Evolutionary conservation across 2,329 filamentous ascomycete genomes (phyloP), one percentile per base, ranked within the genome.

Genomic region (Arthrinium phaeospermum): DNA sequence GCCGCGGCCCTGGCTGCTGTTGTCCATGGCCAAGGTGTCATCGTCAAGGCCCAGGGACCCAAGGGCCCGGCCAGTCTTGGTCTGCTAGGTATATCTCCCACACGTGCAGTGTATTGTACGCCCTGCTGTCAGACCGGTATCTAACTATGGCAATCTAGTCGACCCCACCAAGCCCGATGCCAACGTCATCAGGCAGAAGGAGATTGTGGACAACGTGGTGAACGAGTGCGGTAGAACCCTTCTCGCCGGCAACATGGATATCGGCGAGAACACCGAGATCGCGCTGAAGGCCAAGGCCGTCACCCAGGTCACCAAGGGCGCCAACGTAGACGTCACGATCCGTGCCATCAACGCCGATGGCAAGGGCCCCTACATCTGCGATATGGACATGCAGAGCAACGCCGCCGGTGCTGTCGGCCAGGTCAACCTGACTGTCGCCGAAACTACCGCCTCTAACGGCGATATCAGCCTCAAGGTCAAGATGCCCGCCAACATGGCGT

Each of bases 201-300:
- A 90, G 82, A 86, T 89, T 75, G 74, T 75, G 12, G 81, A 83
- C 71, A 88, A 89, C 75, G 79, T 87, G 13, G 88, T 89, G 67
- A 90, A 89, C 75, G 85, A 88, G 72, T 92, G 91, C 78, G 91
- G 91, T 64, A 86, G 90, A 73, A 93, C 90, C 12, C 84, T 91
- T 78, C 79, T 89, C 68, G 77, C 83, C 71, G 91, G 91, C 67
- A 89, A 87, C 82, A 92, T 92, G 77, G 88, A 92, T 74, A 83
- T 92, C 68, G 86, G 85, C 45, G 85, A 88, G 79, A 86, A 86
- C 74, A 89, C 86, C 0, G 86, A 90, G 79, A 85, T 85, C 71
- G 85, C 85, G 4, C 74, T 90, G 2, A 79, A 83, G 5, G 84
- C 83, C 5, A 75, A 77, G 0, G 76, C 81, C 3, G 85, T 90